Evolutionary conservation across 1,139 yeast genomes (phyloP), one percentile per base, ranked within the genome.

Genomic region (Geotrichum candidum): DNA sequence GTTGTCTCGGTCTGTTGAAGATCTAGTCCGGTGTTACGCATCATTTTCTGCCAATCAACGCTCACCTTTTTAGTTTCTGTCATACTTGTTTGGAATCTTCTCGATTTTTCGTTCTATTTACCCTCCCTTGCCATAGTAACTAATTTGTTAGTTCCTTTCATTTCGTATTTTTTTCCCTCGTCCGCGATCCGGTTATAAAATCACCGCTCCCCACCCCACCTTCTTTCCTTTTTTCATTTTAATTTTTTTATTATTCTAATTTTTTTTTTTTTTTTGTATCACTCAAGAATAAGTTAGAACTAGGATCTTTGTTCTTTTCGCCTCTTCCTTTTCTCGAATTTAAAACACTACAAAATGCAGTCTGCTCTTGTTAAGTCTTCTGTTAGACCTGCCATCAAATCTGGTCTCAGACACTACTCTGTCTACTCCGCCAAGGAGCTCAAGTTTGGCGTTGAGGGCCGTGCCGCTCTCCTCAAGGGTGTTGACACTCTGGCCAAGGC

Each of bases 401-500:
- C 67, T 56, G 33, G 57, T 51, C 53, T 58, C 29, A 76, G 79
- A 65, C 61, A 67, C 67, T 73, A 71, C 84, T 56, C 62, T 38
- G 57, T 52, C 31, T 54, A 38, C 71, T 84, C 96, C 69, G 96
- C 91, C 85, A 94, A 94, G 81, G 98, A 94, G 77, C 85, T 94
- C 76, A 92, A 91, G 81, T 94, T 94, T 75, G 99, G 99, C 66
- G 97, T 94, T 65, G 99, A 94, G 78, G 99, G 97, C 72, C 86
- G 99, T 78, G 99, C 99, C 64, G 96, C 99, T 60, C 82, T 94
- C 54, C 82, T 94, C 71, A 90, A 86, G 77, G 99, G 99, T 80
- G 98, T 94, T 67, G 97, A 94, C 77, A 88, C 95, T 63, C 83
- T 94, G 71, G 99, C 98, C 61, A 95, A 91, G 74, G 99, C 99